Evolutionary conservation across 352 stramenopile species (phyloP).

Genomic region (Pythium phragmiticola): DNA sequence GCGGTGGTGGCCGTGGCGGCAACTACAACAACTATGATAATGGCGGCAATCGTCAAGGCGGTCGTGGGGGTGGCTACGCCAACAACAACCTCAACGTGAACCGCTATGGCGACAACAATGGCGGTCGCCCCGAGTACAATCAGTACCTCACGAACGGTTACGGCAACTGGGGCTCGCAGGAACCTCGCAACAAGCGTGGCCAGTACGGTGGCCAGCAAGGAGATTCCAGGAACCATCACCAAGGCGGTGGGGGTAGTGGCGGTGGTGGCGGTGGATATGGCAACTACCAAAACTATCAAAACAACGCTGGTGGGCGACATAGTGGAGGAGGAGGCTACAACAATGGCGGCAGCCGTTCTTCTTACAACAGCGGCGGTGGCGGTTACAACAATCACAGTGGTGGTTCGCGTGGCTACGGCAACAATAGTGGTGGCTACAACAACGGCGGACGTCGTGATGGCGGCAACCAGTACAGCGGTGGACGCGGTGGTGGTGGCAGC

Average conservation of each 20-base stretch:
- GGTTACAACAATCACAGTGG: conserved; percentile 18
- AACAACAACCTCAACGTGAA: conserved; percentile 71
- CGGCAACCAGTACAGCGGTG: conserved; percentile 8
- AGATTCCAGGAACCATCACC: conserved; percentile 5
- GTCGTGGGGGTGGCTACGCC: conserved; percentile 14
- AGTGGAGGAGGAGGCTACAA: conserved; percentile 12
- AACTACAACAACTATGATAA: conserved; percentile 57
- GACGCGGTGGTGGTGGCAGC: conserved; percentile 4
- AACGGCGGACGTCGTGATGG: conserved; percentile 9
- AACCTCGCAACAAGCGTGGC: conserved; percentile 74
- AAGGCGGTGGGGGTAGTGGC: conserved; percentile 26
- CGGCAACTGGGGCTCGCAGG: conserved; percentile 78
- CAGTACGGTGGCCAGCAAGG: conserved; percentile 41
- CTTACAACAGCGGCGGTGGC: conserved; percentile 21
- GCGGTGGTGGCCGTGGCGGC: conserved; percentile 36
- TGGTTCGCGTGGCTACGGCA: conserved; percentile 30
- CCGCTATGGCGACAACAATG: conserved; percentile 38
- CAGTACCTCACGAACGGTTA: conserved; percentile 75
- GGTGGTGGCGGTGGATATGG: conserved; percentile 28
- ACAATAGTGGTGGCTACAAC: conserved; percentile 24
- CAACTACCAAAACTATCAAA: conserved; percentile 26
- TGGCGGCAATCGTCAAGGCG: conserved; percentile 30
- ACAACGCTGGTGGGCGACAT: conserved; percentile 11
- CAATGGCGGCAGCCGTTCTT: conserved; percentile 13
- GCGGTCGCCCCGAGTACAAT: conserved; percentile 47